phyloP scores from a whole-genome alignment of 1,284 basidiomycete genomes.

The Cryptococcus sp. region DNA sequence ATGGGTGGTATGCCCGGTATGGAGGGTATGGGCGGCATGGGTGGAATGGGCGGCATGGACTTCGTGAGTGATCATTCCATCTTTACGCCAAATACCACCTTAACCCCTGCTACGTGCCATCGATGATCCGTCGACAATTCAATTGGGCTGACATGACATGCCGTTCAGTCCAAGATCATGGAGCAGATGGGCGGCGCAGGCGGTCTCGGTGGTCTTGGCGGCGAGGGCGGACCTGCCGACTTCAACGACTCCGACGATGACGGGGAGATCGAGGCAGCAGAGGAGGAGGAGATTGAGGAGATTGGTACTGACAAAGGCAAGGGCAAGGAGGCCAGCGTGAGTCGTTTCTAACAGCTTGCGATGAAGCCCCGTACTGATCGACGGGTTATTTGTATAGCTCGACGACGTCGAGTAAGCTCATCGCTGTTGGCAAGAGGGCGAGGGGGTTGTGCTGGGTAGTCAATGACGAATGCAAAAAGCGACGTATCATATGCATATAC shows the following conservation, averaged over 20 bases:
- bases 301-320: conserved; percentile 57
- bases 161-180: conserved; percentile 46
- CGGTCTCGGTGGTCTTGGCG: conserved; percentile 43
- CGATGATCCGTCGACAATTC: neutral
- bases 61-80: conserved; percentile 24
- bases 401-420: conserved; percentile 40
- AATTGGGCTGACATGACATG: no score
- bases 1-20: conserved; percentile 47
- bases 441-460: conserved; percentile 1
- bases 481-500: no score
- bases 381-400: conserved; percentile 17
- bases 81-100: no score
- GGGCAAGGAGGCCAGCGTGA: conserved; percentile 31
- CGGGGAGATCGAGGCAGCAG: conserved; percentile 43
- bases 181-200: conserved; percentile 49
- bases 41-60: conserved; percentile 56
- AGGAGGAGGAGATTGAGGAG: conserved; percentile 60
- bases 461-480: no score
- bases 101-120: no score
- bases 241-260: conserved; percentile 44
- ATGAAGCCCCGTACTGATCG: neutral
- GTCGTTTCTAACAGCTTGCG: conserved; percentile 6
- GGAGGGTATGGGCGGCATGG: conserved; percentile 55
- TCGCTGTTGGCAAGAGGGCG: neutral
- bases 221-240: conserved; percentile 43